Conservation (phyloP, 148 eudicot genomes). For the Pouteria glomerata region DNA sequence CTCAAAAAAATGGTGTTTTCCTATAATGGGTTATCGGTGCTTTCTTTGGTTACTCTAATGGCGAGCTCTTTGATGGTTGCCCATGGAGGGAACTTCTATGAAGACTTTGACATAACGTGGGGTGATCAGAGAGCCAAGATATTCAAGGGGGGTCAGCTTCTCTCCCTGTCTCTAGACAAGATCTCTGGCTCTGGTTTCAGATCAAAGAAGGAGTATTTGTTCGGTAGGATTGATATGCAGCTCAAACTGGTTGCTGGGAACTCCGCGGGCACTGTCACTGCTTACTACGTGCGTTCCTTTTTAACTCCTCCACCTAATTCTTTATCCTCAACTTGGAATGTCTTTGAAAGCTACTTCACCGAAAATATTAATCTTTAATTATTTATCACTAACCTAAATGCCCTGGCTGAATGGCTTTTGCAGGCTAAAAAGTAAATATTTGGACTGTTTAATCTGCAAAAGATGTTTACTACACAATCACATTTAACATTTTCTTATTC, state of each 20-base stretch:
- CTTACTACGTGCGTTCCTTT: constrained; percentile 44
- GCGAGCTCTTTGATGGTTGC: constrained; percentile 15
- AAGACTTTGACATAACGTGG: constrained; percentile 56
- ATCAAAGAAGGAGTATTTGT: constrained; percentile 46
- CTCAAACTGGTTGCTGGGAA: constrained; percentile 59
- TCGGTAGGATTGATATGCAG: constrained; percentile 67
- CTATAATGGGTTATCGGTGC: constrained; percentile 15
- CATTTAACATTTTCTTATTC: neutral
- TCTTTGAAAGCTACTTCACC: neutral
- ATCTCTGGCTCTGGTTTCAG: constrained; percentile 55
- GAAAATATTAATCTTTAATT: neutral
- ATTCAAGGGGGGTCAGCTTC: constrained; percentile 38
- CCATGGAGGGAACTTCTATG: constrained; percentile 40
- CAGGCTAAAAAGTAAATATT: too few species aligned
- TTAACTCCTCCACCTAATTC: neutral
- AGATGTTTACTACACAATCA: too few species aligned
- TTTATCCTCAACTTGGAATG: neutral
- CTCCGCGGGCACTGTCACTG: constrained; percentile 69
- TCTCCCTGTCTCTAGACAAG: constrained; percentile 49
- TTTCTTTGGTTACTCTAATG: constrained; percentile 10
- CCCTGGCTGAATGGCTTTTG: too few species aligned
- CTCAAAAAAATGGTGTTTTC: constrained; percentile 14
- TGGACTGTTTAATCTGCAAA: too few species aligned
- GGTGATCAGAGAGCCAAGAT: constrained; percentile 48
- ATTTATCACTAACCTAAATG: neutral